These are phyloP conservation scores for Ceratocystis cacaofunesta DNA, from an alignment of 2,329 filamentous ascomycete genomes.

Conservation along the genomic window DNA sequence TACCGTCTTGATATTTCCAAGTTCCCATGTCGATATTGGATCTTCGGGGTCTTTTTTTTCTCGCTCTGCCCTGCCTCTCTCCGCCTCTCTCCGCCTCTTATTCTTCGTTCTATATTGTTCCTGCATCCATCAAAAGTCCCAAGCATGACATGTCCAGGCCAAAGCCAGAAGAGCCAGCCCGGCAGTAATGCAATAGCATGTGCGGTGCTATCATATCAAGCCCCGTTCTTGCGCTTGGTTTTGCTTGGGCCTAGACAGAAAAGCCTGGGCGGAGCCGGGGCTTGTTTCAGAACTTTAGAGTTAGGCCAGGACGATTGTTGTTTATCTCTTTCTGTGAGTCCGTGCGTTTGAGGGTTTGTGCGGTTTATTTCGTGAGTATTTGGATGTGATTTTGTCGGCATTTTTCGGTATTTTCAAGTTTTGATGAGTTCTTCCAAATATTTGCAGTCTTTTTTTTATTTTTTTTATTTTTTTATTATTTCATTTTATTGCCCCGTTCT, in stretches of 20 bases:
- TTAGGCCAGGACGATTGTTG: background rate
- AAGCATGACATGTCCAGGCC: background rate
- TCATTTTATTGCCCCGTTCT: background rate
- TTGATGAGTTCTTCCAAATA: too few relatives aligned
- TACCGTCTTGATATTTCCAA: too few relatives aligned
- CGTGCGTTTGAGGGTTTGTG: background rate
- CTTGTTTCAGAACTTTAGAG: constrained; percentile 2
- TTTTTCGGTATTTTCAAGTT: too few relatives aligned
- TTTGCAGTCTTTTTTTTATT: background rate
- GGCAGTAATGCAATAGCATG: background rate
- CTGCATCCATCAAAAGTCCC: constrained; percentile 1
- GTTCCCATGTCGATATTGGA: too few relatives aligned
- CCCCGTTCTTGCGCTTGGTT: background rate
- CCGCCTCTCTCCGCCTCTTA: background rate
- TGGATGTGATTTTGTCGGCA: too few relatives aligned
- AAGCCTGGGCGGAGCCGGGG: background rate
- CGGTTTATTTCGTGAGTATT: background rate
- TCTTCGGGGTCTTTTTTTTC: too few relatives aligned
- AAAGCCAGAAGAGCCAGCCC: background rate
- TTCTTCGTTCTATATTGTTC: constrained; percentile 8
- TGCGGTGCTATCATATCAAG: background rate
- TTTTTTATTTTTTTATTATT: background rate
- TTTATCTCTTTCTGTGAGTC: background rate
- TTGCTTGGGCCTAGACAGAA: background rate
- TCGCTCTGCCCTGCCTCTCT: background rate